Conservation (phyloP, 805 yeast species). For the Cyberlindnera saturnus region DNA sequence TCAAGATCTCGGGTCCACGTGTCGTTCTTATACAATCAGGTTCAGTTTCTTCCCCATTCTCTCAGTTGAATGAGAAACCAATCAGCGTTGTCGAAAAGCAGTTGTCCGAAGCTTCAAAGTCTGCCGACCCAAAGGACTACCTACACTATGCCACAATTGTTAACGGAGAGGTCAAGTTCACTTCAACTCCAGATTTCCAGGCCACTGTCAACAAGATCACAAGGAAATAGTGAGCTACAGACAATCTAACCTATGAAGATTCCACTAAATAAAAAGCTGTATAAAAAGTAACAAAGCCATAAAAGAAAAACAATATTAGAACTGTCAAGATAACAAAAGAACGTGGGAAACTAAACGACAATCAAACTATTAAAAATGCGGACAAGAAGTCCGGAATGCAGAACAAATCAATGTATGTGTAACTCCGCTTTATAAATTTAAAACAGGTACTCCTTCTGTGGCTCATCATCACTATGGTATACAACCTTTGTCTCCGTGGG, state of each 20-base stretch:
- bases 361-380: too few species aligned
- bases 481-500: too few species aligned
- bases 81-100: conserved; percentile 10
- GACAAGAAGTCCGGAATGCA: too few species aligned
- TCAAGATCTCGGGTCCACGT: conserved; percentile 48
- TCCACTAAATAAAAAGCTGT: too few species aligned
- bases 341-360: too few species aligned
- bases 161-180: conserved; percentile 36
- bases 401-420: too few species aligned
- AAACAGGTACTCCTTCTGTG: too few species aligned
- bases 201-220: conserved; percentile 31
- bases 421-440: too few species aligned
- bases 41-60: neutral
- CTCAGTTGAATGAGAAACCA: neutral
- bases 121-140: conserved; percentile 32
- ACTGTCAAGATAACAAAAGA: too few species aligned
- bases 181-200: conserved; percentile 38
- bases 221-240: neutral
- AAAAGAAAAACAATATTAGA: too few species aligned
- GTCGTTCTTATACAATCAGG: conserved; percentile 16
- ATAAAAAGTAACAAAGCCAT: too few species aligned
- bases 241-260: neutral
- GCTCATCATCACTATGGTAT: too few species aligned
- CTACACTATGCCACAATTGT: conserved; percentile 41
- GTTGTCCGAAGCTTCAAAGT: neutral